Evolutionary conservation across 345 rosid genomes (phyloP).

Genomic region (Euclidium syriacum): DNA sequence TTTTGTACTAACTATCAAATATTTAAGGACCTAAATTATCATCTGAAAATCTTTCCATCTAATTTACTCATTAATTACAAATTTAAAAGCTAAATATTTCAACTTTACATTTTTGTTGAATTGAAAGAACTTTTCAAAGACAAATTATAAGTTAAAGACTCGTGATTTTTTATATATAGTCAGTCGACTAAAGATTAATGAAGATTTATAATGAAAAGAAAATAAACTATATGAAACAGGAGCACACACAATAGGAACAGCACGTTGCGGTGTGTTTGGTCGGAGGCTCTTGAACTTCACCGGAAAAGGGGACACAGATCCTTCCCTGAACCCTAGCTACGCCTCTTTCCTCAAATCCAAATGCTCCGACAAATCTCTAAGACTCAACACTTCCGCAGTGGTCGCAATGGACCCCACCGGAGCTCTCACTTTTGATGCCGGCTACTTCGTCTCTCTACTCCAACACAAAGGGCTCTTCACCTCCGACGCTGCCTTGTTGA

Average conservation of each 20-base stretch:
- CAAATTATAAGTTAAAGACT: neutral
- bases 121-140: neutral
- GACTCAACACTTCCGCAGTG: slow-evolving; percentile 14
- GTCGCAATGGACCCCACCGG: slow-evolving; percentile 53
- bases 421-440: slow-evolving; percentile 35
- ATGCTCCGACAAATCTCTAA: slow-evolving; percentile 35
- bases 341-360: slow-evolving; percentile 34
- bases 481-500: slow-evolving; percentile 58
- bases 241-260: slow-evolving; percentile 59
- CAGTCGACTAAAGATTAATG: neutral
- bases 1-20: neutral
- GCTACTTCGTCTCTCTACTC: slow-evolving; percentile 36
- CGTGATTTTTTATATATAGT: neutral
- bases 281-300: slow-evolving; percentile 56
- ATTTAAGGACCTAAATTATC: neutral
- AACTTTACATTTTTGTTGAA: too few species aligned
- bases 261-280: slow-evolving; percentile 39
- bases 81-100: neutral
- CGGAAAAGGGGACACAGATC: slow-evolving; percentile 53
- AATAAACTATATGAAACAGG: slow-evolving; percentile 31
- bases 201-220: neutral
- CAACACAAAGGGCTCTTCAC: slow-evolving; percentile 38
- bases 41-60: neutral
- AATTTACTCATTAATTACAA: neutral
- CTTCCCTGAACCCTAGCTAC: slow-evolving; percentile 36